phyloP scores from a whole-genome alignment of 2,329 filamentous ascomycete genomes.

The Ophiostoma perfectum region DNA sequence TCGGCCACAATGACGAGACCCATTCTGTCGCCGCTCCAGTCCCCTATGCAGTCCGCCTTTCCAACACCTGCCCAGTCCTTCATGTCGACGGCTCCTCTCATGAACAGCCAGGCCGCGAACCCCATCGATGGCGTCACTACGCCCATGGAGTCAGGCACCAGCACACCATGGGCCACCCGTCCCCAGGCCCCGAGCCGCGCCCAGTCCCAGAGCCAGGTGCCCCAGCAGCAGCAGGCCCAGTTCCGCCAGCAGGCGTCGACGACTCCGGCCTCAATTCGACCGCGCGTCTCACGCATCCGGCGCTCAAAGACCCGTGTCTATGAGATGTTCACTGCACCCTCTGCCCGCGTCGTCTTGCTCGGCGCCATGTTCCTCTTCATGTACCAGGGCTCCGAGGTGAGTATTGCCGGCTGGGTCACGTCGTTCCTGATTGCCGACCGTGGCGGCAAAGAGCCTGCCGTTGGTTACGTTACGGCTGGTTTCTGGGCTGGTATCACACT shows the following conservation, averaged over 20 bases:
- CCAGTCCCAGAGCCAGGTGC: not conserved
- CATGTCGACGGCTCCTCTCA: constrained; percentile 17
- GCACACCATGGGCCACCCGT: not conserved
- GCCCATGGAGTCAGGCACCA: constrained; percentile 4
- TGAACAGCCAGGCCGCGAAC: not conserved
- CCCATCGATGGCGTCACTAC: not conserved
- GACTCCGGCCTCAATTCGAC: not conserved
- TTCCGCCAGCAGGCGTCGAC: not conserved
- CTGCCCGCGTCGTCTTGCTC: constrained; percentile 59
- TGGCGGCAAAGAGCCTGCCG: constrained; percentile 60
- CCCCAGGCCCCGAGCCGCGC: not conserved
- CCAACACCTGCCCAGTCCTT: constrained; percentile 19
- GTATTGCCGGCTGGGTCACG: constrained; percentile 80
- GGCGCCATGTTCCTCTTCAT: constrained; percentile 78
- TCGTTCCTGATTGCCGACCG: constrained; percentile 73
- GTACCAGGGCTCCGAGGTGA: constrained; percentile 80
- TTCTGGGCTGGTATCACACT: constrained; percentile 71
- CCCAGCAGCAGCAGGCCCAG: not conserved
- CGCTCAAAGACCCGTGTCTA: constrained; percentile 30
- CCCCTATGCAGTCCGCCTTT: not conserved
- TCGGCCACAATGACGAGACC: constrained; percentile 10
- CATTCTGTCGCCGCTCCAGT: constrained; percentile 19
- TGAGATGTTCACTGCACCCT: constrained; percentile 45
- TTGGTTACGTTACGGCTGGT: constrained; percentile 73
- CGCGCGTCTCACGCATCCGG: not conserved